Base-by-base conservation (phyloP, 805 yeast genomes). In the Lipomyces lipofer region DNA sequence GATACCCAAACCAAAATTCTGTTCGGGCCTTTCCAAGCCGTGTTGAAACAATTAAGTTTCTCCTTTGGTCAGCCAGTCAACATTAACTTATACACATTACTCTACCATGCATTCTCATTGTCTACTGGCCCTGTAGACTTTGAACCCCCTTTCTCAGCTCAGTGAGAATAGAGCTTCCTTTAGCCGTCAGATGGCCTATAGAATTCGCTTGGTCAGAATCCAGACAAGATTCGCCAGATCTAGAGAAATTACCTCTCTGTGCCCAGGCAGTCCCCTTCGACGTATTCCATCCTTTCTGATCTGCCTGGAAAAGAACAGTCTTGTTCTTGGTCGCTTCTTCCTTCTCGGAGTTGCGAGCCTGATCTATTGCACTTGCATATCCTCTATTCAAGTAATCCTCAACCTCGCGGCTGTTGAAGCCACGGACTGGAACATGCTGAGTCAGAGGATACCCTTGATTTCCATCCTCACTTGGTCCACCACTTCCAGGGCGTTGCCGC, bases 331-430 rank as follows among this genome's bases (percentile, higher is more conserved):
- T 13, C 17, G 25, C 46, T 12, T 33, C 48, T 24, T 29, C 36
- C 42, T 49, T 35, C 19, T 40, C 43, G 9, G 33, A 10, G 4
- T 47, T 43, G 17, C 54, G 49, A 5, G 54, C 54, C 45, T 53
- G 49, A 13, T 53, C 57, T 35, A 54, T 9, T 7, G 62, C 50
- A 7, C 32, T 39, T 9, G 52, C 42, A 33, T 54, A 58, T 7
- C 49, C 55, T 22, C 52, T 44, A 17, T 58, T 58, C 22, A 58
- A 42, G 33, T 22, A 58, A 6, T 51, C 59, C 36, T 58, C 62
- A n/a, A 58, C 62, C 30, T 58, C 62, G 19, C 49, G 47, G 19
- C 50, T 46, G 38, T 58, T 58, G 48, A 58, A 58, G 21, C 54
- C 57, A 13, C 53, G 21, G 2, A 58, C 56, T 13, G 60, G 53